Evolutionary conservation across 331 rosid genomes (phyloP).

Genomic region (Phaseolus coccineus): DNA sequence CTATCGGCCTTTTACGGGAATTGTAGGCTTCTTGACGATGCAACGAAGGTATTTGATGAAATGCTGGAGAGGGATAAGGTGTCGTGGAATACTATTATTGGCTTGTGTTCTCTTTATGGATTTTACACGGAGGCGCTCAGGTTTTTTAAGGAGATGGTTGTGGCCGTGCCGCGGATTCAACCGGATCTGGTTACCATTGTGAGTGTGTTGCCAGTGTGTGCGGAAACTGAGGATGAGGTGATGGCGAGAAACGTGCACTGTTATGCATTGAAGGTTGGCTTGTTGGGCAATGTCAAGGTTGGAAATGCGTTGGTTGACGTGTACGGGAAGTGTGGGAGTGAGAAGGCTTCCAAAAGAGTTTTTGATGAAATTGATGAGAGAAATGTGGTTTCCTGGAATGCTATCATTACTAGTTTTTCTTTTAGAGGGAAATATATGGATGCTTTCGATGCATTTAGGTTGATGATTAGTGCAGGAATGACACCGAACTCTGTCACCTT

Average conservation of each 20-base stretch:
- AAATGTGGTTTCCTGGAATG: constrained; percentile 90
- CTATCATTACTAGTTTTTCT: constrained; percentile 72
- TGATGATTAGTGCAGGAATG: constrained; percentile 64
- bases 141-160: constrained; percentile 58
- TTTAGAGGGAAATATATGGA: constrained; percentile 52
- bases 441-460: constrained; percentile 64
- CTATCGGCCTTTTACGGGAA: constrained; percentile 69
- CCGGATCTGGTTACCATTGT: constrained; percentile 71
- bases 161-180: constrained; percentile 35
- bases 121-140: constrained; percentile 50
- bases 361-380: constrained; percentile 70
- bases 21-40: constrained; percentile 52
- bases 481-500: constrained; percentile 73
- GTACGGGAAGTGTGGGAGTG: constrained; percentile 80
- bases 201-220: constrained; percentile 69
- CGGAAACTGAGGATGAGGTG: constrained; percentile 55
- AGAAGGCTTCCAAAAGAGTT: constrained; percentile 62
- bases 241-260: constrained; percentile 69
- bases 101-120: constrained; percentile 65
- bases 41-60: constrained; percentile 71
- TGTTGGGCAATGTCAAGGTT: constrained; percentile 59
- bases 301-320: constrained; percentile 80
- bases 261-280: constrained; percentile 74
- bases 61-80: constrained; percentile 78
- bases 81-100: constrained; percentile 78